Conservation (phyloP, 176 grass and related monocot species). For the Stipa capillata region DNA sequence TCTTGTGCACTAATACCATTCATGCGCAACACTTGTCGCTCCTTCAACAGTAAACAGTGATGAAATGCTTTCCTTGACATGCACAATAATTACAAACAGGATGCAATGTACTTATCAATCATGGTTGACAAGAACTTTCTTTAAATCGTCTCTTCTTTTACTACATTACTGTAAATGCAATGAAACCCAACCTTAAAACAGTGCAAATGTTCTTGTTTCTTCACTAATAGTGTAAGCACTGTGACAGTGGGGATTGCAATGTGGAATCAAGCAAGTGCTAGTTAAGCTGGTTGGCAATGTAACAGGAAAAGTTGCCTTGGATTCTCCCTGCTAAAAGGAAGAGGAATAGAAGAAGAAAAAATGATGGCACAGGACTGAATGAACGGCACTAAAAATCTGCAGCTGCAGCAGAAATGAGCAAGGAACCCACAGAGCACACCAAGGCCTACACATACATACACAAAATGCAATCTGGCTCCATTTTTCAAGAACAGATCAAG, state of each 20-base stretch:
- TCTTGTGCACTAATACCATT: constrained; percentile 17
- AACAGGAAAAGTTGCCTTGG: constrained; percentile 34
- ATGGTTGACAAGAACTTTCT: constrained; percentile 21
- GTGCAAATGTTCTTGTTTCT: not conserved
- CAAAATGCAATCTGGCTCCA: constrained; percentile 37
- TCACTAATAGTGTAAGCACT: too few species aligned
- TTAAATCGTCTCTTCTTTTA: constrained; percentile 8
- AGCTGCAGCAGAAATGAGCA: constrained; percentile 24
- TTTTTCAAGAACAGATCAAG: constrained; percentile 37
- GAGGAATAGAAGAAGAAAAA: constrained; percentile 25
- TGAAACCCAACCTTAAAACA: not conserved
- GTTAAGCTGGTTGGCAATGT: constrained; percentile 25
- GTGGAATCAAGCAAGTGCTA: constrained; percentile 16
- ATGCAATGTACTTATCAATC: constrained; percentile 28
- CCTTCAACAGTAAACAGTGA: constrained; percentile 15
- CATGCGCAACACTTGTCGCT: constrained; percentile 5
- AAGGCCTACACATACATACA: constrained; percentile 14
- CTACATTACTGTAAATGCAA: constrained; percentile 2
- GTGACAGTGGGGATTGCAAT: too few species aligned
- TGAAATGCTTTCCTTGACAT: constrained; percentile 21
- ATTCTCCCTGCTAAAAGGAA: constrained; percentile 29
- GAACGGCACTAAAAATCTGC: constrained; percentile 30
- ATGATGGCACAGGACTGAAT: constrained; percentile 14
- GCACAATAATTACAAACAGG: constrained; percentile 35
- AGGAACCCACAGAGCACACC: constrained; percentile 30